Conservation (phyloP, 1,284 basidiomycete species). For the Irpex rosettiformis region DNA sequence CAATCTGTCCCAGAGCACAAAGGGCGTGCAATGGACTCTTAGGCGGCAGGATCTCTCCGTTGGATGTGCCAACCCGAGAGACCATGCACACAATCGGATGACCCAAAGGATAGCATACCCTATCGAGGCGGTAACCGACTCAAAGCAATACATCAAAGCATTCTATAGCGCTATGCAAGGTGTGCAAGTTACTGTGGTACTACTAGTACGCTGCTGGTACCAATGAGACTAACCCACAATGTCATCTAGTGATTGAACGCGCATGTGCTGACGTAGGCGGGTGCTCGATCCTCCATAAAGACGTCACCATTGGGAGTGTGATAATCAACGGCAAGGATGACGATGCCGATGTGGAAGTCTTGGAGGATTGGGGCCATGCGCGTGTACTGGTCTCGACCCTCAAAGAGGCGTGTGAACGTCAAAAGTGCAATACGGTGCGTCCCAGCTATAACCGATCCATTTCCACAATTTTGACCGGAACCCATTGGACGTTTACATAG, state of each 20-base stretch:
- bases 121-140: neutral
- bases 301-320: conserved; percentile 1
- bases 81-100: neutral
- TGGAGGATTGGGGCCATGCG: conserved; percentile 3
- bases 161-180: neutral
- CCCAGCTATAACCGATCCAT: too few species aligned
- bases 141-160: neutral
- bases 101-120: neutral
- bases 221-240: too few species aligned
- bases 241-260: neutral
- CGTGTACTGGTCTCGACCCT: neutral
- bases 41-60: neutral
- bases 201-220: too few species aligned
- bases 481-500: neutral
- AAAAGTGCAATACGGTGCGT: neutral
- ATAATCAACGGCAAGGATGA: neutral
- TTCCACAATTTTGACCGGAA: neutral
- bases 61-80: neutral
- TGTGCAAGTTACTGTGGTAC: neutral
- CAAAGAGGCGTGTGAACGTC: neutral
- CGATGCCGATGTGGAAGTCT: neutral
- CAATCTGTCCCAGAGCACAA: neutral
- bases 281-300: conserved; percentile 1
- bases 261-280: neutral
- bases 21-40: neutral